phyloP scores from a whole-genome alignment of 1,284 basidiomycete genomes.

The Exobasidium cylindrosporum region DNA sequence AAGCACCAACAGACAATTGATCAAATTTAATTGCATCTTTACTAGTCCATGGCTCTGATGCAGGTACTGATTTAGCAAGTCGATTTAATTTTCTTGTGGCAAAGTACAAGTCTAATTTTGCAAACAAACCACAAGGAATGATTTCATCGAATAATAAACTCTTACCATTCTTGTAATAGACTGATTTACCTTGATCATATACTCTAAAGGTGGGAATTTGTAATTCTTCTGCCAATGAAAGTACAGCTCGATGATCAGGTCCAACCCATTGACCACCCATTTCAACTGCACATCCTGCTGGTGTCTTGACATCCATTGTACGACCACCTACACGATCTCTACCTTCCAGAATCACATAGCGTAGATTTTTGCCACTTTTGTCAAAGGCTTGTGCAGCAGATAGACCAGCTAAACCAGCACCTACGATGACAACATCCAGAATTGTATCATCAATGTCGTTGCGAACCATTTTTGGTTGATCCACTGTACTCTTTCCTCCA shows the following conservation, averaged over 20 bases:
- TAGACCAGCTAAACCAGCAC: background rate
- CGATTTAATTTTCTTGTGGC: constrained; percentile 31
- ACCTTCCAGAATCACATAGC: background rate
- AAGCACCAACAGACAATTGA: constrained; percentile 26
- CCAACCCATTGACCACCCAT: constrained; percentile 61
- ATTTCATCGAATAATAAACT: constrained; percentile 25
- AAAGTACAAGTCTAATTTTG: constrained; percentile 25
- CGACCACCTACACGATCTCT: background rate
- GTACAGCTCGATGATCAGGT: constrained; percentile 58
- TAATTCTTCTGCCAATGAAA: constrained; percentile 55
- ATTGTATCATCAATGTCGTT: too few relatives aligned
- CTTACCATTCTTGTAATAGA: constrained; percentile 25
- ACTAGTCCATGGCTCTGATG: constrained; percentile 19
- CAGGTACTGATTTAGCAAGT: constrained; percentile 23
- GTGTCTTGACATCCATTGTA: background rate
- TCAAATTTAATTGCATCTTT: constrained; percentile 25
- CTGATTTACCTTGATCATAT: constrained; percentile 26
- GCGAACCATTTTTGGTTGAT: too few relatives aligned
- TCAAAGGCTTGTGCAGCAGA: background rate
- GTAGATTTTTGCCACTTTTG: background rate
- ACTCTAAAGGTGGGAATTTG: constrained; percentile 50
- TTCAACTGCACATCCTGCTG: constrained; percentile 33
- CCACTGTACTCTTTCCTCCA: too few relatives aligned
- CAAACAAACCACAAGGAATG: constrained; percentile 26
- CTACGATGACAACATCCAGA: constrained; percentile 5